phyloP scores from a whole-genome alignment of 2,329 filamentous ascomycete genomes.

The Penicillium vulpinum region DNA sequence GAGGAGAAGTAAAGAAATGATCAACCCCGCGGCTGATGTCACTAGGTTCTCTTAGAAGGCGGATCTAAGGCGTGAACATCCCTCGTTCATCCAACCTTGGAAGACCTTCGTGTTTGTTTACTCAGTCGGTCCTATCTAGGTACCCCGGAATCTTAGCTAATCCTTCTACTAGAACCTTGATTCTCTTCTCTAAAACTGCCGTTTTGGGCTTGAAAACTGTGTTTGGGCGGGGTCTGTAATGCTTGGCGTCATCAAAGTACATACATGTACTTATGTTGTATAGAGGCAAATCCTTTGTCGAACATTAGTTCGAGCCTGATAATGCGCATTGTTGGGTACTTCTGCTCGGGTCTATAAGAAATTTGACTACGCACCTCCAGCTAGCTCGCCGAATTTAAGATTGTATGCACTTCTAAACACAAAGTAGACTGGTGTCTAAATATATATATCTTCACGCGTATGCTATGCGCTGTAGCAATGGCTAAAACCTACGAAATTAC shows the following conservation, averaged over 20 bases:
- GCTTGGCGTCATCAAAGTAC: background rate
- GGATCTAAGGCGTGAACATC: background rate
- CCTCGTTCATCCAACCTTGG: too few relatives aligned
- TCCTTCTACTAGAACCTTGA: background rate
- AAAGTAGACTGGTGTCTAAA: background rate
- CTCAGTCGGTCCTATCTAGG: background rate
- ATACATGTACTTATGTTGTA: too few relatives aligned
- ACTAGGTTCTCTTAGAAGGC: background rate
- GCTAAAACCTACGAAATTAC: background rate
- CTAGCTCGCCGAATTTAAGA: background rate
- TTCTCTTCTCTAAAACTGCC: background rate
- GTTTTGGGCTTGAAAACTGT: background rate
- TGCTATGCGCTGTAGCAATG: background rate
- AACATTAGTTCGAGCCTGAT: background rate
- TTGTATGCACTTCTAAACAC: background rate
- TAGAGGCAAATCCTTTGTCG: background rate
- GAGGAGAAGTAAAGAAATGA: background rate
- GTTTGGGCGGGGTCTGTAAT: background rate
- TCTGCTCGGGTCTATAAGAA: background rate
- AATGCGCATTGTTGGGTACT: background rate
- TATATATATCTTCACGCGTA: too few relatives aligned
- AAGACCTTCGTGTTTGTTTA: background rate
- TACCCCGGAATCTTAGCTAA: background rate
- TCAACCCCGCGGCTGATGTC: conserved; percentile 15
- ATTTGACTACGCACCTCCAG: background rate